Percentiles rank a stretch among this genome's conserved stretches.
phyloP scores from a whole-genome alignment of 805 yeast species.

The Lipomyces chichibuensis region DNA sequence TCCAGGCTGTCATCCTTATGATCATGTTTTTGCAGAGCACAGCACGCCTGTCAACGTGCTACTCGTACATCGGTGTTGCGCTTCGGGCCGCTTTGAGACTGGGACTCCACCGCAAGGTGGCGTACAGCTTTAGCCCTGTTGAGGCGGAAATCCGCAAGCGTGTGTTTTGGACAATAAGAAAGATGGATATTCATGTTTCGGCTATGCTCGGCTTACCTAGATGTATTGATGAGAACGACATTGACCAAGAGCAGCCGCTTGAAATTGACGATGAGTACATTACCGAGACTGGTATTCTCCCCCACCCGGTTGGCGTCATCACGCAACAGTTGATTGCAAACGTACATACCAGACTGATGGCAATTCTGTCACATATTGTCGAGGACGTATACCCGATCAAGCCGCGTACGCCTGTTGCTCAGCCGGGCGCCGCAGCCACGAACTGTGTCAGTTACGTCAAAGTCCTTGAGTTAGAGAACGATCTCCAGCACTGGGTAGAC shows the following conservation, averaged over 20 bases:
- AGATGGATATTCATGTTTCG: conserved; percentile 87
- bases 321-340: conserved; percentile 72
- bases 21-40: conserved; percentile 84
- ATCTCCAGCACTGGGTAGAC: conserved; percentile 71
- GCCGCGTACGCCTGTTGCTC: conserved; percentile 19
- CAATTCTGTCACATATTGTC: conserved; percentile 71
- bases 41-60: conserved; percentile 83
- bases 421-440: conserved; percentile 22
- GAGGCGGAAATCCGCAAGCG: conserved; percentile 83
- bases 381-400: conserved; percentile 75
- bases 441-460: conserved; percentile 38
- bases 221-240: conserved; percentile 72
- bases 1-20: conserved; percentile 86
- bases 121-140: conserved; percentile 67
- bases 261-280: conserved; percentile 88
- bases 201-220: conserved; percentile 85
- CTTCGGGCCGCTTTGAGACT: conserved; percentile 78
- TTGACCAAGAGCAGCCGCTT: conserved; percentile 83
- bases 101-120: conserved; percentile 77
- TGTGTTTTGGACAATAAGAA: conserved; percentile 84
- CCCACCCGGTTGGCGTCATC: conserved; percentile 50
- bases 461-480: conserved; percentile 67
- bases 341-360: conserved; percentile 75
- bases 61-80: conserved; percentile 87
- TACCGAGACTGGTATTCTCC: conserved; percentile 62